phyloP scores from a whole-genome alignment of 257 asterid species.

The Eustoma russellianum region DNA sequence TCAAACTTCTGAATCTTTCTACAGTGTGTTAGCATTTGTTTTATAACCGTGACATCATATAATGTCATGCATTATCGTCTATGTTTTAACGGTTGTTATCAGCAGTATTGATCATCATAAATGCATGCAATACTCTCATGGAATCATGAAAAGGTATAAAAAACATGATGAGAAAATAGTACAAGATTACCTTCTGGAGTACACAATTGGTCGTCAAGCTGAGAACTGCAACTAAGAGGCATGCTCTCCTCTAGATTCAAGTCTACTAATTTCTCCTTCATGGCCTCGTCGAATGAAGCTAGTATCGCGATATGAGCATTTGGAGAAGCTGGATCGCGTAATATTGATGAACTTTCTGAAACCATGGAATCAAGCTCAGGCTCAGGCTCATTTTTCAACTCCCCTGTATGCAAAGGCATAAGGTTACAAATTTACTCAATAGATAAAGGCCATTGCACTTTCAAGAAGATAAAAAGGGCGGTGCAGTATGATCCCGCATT shows the following conservation, averaged over 20 bases:
- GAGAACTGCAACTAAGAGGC: slow-evolving; percentile 1
- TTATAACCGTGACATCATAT: not conserved
- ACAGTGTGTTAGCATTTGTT: not conserved
- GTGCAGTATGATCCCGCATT: too few species aligned
- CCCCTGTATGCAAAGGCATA: slow-evolving; percentile 1
- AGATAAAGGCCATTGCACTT: too few species aligned
- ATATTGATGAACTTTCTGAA: slow-evolving; percentile 17
- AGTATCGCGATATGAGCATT: slow-evolving; percentile 9
- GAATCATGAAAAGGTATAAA: slow-evolving; percentile 2
- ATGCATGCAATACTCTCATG: not conserved
- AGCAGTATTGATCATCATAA: not conserved
- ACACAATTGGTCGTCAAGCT: slow-evolving; percentile 22
- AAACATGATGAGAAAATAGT: not conserved
- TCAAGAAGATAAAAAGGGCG: too few species aligned
- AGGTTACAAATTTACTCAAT: too few species aligned
- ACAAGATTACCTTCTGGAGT: slow-evolving; percentile 26
- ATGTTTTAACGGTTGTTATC: not conserved
- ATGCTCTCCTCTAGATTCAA: slow-evolving; percentile 14
- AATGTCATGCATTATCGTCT: not conserved
- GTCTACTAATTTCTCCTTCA: slow-evolving; percentile 7
- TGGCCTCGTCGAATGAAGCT: not conserved
- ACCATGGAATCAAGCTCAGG: not conserved
- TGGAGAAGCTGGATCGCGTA: slow-evolving; percentile 11
- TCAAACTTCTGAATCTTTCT: not conserved
- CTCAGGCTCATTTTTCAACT: slow-evolving; percentile 9